Evolutionary conservation across 2,329 filamentous ascomycete genomes (phyloP), one percentile per base, ranked within the genome.

Genomic region (Colletotrichum sp.): DNA sequence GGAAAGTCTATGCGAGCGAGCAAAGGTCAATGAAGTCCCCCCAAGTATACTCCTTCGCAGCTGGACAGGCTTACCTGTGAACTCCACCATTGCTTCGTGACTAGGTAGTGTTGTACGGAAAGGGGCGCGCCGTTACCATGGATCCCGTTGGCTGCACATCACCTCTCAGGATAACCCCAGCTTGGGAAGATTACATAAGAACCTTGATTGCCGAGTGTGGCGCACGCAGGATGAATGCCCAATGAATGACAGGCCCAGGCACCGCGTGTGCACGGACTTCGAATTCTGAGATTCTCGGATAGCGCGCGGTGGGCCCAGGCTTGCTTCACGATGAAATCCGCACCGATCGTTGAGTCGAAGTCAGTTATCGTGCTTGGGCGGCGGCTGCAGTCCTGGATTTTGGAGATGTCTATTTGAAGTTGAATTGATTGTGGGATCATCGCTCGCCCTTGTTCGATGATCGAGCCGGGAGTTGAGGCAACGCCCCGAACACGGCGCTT

Each of bases 131-230:
- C n/a, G 18, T 12, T 48, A 48, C 43, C 43, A 3, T 48, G 43
- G 43, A 21, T 48, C 43, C 5, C 1, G 43, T 48, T 4, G 43
- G 1, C 43, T 21, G 43, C n/a, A 48, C 43, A 10, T 48, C 43
- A 48, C 43, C 0, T 21, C 1, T 0, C 43, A 48, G 0, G n/a
- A 48, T 12, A 6, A 6, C 10, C n/a, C 18, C 12, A n/a, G 10
- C 43, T 52, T 21, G 43, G n/a, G 10, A 52, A 1, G 43, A 52
- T 52, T 52, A 52, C n/a, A 21, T 52, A 52, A 21, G n/a, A 52
- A 52, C 43, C 43, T 21, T 52, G 3, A 52, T 52, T 52, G n/a
- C 43, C n/a, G 12, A 0, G 43, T 6, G 43, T 21, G 6, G 10
- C 43, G 43, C 43, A 52, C 43, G n/a, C 24, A 26, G 26, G n/a